Evolutionary conservation across 495 filamentous ascomycete genomes (phyloP).

Genomic region (Penicillium parvum): DNA sequence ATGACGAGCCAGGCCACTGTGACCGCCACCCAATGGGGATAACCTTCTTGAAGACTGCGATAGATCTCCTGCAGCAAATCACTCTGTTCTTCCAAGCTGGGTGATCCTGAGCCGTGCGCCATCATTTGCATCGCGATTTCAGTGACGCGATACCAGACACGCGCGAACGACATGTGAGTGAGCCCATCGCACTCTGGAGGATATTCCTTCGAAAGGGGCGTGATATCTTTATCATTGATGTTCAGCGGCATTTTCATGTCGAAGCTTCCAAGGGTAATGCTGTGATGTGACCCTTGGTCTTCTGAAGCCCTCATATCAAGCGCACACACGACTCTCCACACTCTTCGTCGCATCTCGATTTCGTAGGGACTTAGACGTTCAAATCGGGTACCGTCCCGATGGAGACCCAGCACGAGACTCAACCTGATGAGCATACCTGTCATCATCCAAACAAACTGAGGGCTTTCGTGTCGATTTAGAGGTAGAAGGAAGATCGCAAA

Average conservation of each 20-base stretch:
- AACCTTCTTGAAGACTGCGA: constrained; percentile 36
- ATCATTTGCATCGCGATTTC: constrained; percentile 48
- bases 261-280: constrained; percentile 60
- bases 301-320: constrained; percentile 75
- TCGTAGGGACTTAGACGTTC: constrained; percentile 55
- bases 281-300: constrained; percentile 59
- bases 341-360: constrained; percentile 66
- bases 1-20: constrained; percentile 34
- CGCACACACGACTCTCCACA: constrained; percentile 73
- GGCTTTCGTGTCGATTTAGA: constrained; percentile 46
- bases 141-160: constrained; percentile 45
- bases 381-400: constrained; percentile 66
- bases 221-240: constrained; percentile 73
- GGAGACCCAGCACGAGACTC: constrained; percentile 69
- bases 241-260: constrained; percentile 71
- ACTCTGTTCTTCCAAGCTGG: constrained; percentile 40
- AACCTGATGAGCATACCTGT: constrained; percentile 68
- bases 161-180: constrained; percentile 72
- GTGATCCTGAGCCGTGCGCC: constrained; percentile 31
- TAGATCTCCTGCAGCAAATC: constrained; percentile 41
- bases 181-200: constrained; percentile 53
- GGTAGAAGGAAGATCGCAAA: constrained; percentile 46
- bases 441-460: constrained; percentile 53
- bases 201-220: constrained; percentile 51
- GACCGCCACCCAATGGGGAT: constrained; percentile 45